Conservation (phyloP, 1,139 yeast species). For the Suzukiozyma palmioleophila region DNA sequence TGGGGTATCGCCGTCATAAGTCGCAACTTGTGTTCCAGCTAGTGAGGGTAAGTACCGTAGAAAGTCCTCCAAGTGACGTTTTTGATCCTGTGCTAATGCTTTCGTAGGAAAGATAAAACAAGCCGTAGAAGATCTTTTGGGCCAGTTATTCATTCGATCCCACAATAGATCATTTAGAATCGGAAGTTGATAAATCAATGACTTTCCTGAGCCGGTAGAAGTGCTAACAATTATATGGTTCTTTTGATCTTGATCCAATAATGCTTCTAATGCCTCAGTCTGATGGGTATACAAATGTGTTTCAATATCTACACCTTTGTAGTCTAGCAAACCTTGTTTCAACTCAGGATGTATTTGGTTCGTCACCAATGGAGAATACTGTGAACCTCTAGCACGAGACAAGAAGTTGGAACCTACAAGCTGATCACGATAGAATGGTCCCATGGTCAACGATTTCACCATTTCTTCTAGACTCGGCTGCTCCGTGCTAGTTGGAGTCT, state of each 20-base stretch:
- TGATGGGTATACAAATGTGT: slow-evolving; percentile 73
- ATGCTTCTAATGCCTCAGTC: slow-evolving; percentile 62
- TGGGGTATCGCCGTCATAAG: slow-evolving; percentile 93
- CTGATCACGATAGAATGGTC: slow-evolving; percentile 55
- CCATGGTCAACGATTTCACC: slow-evolving; percentile 40
- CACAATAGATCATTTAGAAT: slow-evolving; percentile 57
- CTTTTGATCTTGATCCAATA: slow-evolving; percentile 38
- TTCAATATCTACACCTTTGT: slow-evolving; percentile 43
- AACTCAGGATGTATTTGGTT: slow-evolving; percentile 45
- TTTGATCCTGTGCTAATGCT: slow-evolving; percentile 96
- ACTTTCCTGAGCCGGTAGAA: slow-evolving; percentile 93
- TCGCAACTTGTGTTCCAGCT: slow-evolving; percentile 51
- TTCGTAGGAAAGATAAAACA: slow-evolving; percentile 93
- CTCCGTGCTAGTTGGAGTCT: slow-evolving; percentile 5
- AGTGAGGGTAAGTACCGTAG: slow-evolving; percentile 39
- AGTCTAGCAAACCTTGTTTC: slow-evolving; percentile 43
- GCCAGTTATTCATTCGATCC: slow-evolving; percentile 23
- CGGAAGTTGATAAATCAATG: slow-evolving; percentile 85
- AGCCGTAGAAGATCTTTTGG: slow-evolving; percentile 47
- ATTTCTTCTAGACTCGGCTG: slow-evolving; percentile 31
- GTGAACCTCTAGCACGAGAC: slow-evolving; percentile 7
- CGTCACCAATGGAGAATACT: slow-evolving; percentile 17
- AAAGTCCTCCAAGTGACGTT: slow-evolving; percentile 66
- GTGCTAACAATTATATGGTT: slow-evolving; percentile 80
- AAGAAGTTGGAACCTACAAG: slow-evolving; percentile 25